phyloP scores from a whole-genome alignment of 352 stramenopile species.

The Pythium phragmitis region DNA sequence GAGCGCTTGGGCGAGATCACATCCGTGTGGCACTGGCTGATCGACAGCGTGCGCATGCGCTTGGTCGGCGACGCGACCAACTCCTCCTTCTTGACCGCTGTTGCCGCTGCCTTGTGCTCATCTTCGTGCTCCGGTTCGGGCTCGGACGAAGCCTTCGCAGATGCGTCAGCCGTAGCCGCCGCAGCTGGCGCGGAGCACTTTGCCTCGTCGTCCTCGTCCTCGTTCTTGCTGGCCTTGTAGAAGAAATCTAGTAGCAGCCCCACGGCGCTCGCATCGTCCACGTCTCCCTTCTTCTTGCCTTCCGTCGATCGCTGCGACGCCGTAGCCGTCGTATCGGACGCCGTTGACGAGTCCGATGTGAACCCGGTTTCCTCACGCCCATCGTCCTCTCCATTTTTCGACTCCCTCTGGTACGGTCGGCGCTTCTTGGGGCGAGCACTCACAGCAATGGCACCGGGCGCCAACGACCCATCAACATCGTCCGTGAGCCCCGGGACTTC shows the following conservation, averaged over 20 bases:
- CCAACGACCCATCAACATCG: conserved; percentile 42
- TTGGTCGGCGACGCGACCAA: conserved; percentile 68
- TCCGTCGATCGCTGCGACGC: conserved; percentile 8
- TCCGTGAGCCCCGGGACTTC: conserved; percentile 53
- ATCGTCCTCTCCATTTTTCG: conserved; percentile 19
- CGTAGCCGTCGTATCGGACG: conserved; percentile 18
- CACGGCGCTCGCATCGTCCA: conserved; percentile 66
- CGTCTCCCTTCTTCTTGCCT: conserved; percentile 28
- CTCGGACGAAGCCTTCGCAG: conserved; percentile 19
- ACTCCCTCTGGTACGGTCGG: conserved; percentile 25
- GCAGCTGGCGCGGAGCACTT: too few species aligned
- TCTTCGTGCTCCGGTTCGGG: conserved; percentile 33
- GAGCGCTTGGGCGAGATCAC: conserved; percentile 58
- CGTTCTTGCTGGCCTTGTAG: conserved; percentile 76
- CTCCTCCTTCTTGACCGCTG: conserved; percentile 30
- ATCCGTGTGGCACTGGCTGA: conserved; percentile 54
- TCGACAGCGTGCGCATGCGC: conserved; percentile 69
- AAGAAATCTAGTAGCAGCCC: conserved; percentile 77
- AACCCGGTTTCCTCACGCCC: conserved; percentile 26
- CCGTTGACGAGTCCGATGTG: conserved; percentile 36
- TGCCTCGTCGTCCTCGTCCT: conserved; percentile 29
- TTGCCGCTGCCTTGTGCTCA: conserved; percentile 22
- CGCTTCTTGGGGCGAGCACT: conserved; percentile 35
- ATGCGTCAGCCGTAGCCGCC: too few species aligned
- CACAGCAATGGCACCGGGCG: conserved; percentile 25